Evolutionary conservation across 495 filamentous ascomycete species (phyloP), one percentile per base, ranked within the genome.

Genomic region (Aspergillus incahuasiensis): DNA sequence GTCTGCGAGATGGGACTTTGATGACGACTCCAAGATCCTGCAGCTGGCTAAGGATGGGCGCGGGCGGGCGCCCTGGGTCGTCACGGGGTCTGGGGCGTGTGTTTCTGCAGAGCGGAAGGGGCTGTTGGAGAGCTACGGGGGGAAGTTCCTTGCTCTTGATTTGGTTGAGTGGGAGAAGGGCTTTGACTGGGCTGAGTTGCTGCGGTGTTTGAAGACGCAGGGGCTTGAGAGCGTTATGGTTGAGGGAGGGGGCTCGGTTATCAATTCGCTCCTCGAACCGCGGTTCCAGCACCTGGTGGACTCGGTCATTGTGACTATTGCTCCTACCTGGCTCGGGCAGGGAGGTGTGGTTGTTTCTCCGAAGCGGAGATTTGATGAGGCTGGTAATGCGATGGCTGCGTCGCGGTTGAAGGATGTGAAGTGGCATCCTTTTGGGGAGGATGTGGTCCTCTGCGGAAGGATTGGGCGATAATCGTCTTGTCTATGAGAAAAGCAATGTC

Each of bases 241-340:
- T 35, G 91, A 96, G 63, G 91, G 91, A 0, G 91, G 91, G 5
- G 90, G 81, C 1, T 73, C 77, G 24, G 79, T 96, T 40, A 92
- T 96, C 60, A 90, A 90, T 58, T 82, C 85, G 13, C 73, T 96
- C 1, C 74, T 96, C 7, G 75, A 78, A 34, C 82, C 86, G 39
- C 55, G 68, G 3, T 67, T 44, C 9, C 69, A 68, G 62, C 54
- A 59, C 24, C 65, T 91, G n/a, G 72, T 96, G 34, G 75, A 84
- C 56, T 82, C 82, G n/a, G 84, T 95, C 19, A 85, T 96, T 63
- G 74, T 95, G 25, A 95, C 92, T 0, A 83, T 96, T 62, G 90
- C 92, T 3, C 92, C 91, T 1, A 88, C 82, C 3, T 96, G 88
- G 83, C 70, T 96, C 15, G 91, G 91, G 5, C 71, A 78, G 55